Base-by-base conservation (phyloP, 306 rosid species). In the Quercus cerris region DNA sequence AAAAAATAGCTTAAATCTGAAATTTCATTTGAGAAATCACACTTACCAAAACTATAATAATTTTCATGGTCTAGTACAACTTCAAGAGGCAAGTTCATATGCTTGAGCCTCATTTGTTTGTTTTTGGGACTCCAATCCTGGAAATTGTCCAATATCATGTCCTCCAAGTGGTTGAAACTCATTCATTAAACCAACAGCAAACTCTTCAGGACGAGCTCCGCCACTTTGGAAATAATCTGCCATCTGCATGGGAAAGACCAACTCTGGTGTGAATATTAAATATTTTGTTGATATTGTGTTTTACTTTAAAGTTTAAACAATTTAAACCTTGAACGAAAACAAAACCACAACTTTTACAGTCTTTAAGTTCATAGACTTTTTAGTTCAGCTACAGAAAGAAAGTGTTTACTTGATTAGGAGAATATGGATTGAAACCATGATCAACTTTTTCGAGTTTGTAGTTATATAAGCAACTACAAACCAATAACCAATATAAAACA, bases 61-160 rank as follows among this genome's bases (percentile, higher is more conserved):
- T 67, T 18, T 46, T 19, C 70, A 14, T 2, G 44, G 27, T 20
- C 71, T 19, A 6, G 25, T 14, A 35, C 72, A 68, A 18, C 72
- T 68, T 68, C 72, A 68, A 38, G 72, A 35, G 72, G 82, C 73
- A 80, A 85, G 89, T 82, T 85, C 87, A 74, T 74, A 68, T 22
- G 83, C 78, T 31, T 71, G 79, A n/a, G 70, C 74, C 51, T 85
- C 85, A 10, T 80, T 81, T 20, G 75, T 79, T 67, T 78, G 81
- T 19, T 76, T 80, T 81, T 71, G 75, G 27, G 85, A 55, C 61
- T 80, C 87, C 82, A 88, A 62, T 64, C 90, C 95, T 13, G 94
- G 90, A 76, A 91, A 92, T 69, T 90, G 97, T 69, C 99, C 97
- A 55, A 94, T 93, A 79, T 91, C 97, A 72, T 93, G 92, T 46